Percentiles rank a stretch among this genome's conserved stretches.
Evolutionary conservation across 768 basidiomycete genomes (phyloP).

Genomic region (Trichaptum fuscoviolaceum): DNA sequence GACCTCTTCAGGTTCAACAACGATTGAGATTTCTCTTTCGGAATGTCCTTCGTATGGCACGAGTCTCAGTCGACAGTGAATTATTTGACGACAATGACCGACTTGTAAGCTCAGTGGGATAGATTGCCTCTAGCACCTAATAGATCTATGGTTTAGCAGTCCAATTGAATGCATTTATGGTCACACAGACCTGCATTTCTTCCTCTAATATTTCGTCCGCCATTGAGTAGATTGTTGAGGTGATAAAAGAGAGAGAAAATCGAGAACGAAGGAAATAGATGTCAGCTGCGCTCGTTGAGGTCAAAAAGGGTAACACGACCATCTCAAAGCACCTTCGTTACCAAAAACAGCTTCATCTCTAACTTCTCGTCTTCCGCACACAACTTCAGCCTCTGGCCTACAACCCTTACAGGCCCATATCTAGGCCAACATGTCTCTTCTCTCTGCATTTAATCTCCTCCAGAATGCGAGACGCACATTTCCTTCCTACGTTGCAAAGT

Average conservation of each 20-base stretch:
- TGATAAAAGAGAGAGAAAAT: conserved; percentile 1
- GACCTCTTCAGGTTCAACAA: conserved; percentile 81
- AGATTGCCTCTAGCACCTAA: conserved; percentile 93
- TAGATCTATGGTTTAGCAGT: conserved; percentile 10
- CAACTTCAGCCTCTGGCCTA: neutral
- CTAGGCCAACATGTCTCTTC: neutral
- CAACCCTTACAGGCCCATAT: neutral
- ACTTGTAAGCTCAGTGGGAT: conserved; percentile 91
- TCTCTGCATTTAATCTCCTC: neutral
- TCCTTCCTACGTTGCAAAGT: conserved; percentile 3
- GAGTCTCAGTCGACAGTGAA: conserved; percentile 39
- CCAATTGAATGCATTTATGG: conserved; percentile 8
- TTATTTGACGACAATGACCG: conserved; percentile 35
- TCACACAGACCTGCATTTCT: conserved; percentile 74
- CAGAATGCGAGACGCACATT: neutral
- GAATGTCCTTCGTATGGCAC: conserved; percentile 65
- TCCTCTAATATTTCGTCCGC: conserved; percentile 68
- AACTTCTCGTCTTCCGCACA: neutral
- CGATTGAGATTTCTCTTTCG: conserved; percentile 75
- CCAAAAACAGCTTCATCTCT: neutral
- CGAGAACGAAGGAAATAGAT: conserved; percentile 11
- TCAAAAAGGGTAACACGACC: neutral
- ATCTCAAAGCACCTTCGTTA: neutral
- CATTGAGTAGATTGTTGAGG: conserved; percentile 33
- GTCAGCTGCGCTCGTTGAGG: neutral